phyloP scores from a whole-genome alignment of 768 basidiomycete genomes.

The Clathrus columnatus region DNA sequence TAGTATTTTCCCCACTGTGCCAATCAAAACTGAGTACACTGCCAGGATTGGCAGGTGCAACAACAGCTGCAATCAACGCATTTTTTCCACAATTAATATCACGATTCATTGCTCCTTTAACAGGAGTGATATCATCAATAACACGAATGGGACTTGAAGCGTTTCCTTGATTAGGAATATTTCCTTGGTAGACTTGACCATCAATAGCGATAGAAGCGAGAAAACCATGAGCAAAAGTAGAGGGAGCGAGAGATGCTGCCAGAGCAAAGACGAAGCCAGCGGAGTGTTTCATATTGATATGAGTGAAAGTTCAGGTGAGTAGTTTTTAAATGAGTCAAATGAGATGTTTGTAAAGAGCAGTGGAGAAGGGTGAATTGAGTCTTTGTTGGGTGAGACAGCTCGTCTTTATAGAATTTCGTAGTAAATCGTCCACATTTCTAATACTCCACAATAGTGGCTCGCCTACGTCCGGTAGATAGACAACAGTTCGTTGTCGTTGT shows the following conservation, averaged over 20 bases:
- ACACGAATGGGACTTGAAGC: constrained; percentile 31
- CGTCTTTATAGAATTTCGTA: too few species aligned
- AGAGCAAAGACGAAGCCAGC: constrained; percentile 7
- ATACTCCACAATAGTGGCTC: too few species aligned
- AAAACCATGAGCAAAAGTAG: constrained; percentile 36
- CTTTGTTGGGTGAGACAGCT: too few species aligned
- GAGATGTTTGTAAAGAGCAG: too few species aligned
- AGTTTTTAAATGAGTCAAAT: too few species aligned
- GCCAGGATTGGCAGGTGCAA: constrained; percentile 52
- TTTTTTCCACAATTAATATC: constrained; percentile 52
- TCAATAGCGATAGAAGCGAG: constrained; percentile 35
- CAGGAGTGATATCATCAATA: constrained; percentile 34
- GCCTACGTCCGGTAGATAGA: too few species aligned
- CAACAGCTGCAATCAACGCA: constrained; percentile 39
- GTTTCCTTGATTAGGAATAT: constrained; percentile 32
- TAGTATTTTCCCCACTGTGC: constrained; percentile 36
- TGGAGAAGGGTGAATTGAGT: too few species aligned
- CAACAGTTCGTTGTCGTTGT: too few species aligned
- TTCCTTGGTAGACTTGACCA: constrained; percentile 35
- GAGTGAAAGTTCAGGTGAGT: too few species aligned
- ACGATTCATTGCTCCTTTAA: constrained; percentile 51
- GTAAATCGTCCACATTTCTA: too few species aligned
- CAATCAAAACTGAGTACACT: constrained; percentile 47
- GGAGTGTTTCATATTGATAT: too few species aligned
- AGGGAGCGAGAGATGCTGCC: constrained; percentile 16